These are phyloP conservation scores for Macrophomina phaseolina DNA, from an alignment of 2,329 filamentous ascomycete species.

Conservation along the genomic window DNA sequence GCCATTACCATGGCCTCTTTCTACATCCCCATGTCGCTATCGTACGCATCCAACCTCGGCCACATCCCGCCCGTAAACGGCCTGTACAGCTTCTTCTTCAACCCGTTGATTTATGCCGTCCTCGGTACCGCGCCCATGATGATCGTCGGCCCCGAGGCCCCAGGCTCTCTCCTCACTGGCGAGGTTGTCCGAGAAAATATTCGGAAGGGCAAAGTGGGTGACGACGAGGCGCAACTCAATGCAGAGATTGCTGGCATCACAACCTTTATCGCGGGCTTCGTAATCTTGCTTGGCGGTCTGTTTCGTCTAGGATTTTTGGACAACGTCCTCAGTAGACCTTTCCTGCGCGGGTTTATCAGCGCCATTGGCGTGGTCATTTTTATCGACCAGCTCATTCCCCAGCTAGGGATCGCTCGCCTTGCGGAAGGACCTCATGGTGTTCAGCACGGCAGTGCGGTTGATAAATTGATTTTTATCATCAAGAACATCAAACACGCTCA, in stretches of 20 bases:
- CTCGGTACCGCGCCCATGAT: slow-evolving; percentile 91
- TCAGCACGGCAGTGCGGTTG: slow-evolving; percentile 81
- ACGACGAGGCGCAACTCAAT: slow-evolving; percentile 73
- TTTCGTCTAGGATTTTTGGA: slow-evolving; percentile 90
- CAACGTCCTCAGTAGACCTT: slow-evolving; percentile 90
- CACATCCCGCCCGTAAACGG: slow-evolving; percentile 94
- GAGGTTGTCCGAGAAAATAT: slow-evolving; percentile 82
- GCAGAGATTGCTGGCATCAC: slow-evolving; percentile 87
- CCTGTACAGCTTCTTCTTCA: slow-evolving; percentile 91
- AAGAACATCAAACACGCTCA: slow-evolving; percentile 71
- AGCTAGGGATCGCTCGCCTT: slow-evolving; percentile 74
- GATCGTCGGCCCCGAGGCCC: slow-evolving; percentile 93
- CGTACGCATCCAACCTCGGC: slow-evolving; percentile 87
- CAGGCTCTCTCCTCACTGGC: slow-evolving; percentile 87
- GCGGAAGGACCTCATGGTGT: slow-evolving; percentile 69
- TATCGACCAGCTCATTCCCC: slow-evolving; percentile 91
- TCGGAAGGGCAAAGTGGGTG: slow-evolving; percentile 67
- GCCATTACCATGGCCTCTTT: slow-evolving; percentile 97
- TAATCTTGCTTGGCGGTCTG: slow-evolving; percentile 85
- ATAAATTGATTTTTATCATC: slow-evolving; percentile 83
- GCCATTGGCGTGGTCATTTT: slow-evolving; percentile 96
- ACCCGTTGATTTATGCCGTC: slow-evolving; percentile 87
- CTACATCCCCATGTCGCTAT: slow-evolving; percentile 96
- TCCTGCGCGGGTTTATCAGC: slow-evolving; percentile 93
- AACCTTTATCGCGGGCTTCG: slow-evolving; percentile 83